phyloP scores from a whole-genome alignment of 2,329 filamentous ascomycete genomes.

The Aureobasidium sp. region DNA sequence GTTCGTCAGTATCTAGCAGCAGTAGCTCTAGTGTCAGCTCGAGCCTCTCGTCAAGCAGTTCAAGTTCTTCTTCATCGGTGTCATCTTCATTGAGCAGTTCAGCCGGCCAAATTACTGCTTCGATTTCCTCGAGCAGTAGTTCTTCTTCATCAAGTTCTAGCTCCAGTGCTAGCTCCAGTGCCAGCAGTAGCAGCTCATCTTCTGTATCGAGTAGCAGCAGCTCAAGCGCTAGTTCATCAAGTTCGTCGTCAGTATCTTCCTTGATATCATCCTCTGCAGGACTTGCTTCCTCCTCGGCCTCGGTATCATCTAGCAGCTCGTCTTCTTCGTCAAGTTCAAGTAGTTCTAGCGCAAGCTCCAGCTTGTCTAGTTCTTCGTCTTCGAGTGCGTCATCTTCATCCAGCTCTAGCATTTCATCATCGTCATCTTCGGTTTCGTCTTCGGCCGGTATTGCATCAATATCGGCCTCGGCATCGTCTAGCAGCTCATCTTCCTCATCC shows the following conservation, averaged over 20 bases:
- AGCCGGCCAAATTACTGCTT: neutral
- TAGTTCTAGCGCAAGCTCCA: neutral
- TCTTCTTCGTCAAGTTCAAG: neutral
- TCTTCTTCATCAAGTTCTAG: neutral
- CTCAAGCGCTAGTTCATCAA: neutral
- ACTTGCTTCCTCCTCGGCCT: neutral
- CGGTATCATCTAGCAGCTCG: neutral
- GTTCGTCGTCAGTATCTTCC: neutral
- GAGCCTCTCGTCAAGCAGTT: too few relatives aligned
- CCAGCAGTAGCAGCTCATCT: neutral
- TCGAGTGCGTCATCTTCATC: too few relatives aligned
- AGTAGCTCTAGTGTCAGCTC: too few relatives aligned
- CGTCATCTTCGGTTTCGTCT: too few relatives aligned
- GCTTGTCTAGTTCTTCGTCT: neutral
- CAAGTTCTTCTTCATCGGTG: neutral
- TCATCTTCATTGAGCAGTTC: neutral
- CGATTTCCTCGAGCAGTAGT: neutral
- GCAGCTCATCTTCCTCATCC: too few relatives aligned
- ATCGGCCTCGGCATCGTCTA: too few relatives aligned
- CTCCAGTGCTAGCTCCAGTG: too few relatives aligned
- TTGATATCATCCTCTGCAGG: neutral
- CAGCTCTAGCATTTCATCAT: too few relatives aligned
- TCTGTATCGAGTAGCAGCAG: neutral
- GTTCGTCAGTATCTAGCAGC: too few relatives aligned
- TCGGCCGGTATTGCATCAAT: too few relatives aligned